Evolutionary conservation across 1,139 yeast species (phyloP), one percentile per base, ranked within the genome.

Genomic region (Suhomyces bribrorum): DNA sequence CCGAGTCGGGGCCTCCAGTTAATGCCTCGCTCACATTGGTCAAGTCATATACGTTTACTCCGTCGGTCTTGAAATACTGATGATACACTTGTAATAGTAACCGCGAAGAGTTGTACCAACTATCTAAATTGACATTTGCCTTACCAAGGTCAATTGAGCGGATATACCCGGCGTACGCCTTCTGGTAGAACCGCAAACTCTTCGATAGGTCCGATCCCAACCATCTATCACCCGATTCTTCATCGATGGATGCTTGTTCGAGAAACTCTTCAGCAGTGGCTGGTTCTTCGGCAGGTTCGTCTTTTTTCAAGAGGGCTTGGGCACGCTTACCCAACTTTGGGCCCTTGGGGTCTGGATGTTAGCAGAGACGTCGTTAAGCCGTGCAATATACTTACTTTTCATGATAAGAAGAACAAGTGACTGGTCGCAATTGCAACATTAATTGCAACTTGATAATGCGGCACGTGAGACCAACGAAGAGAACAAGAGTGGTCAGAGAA

Each of bases 171-270:
- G 44, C 40, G 43, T 66, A 75, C 0, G 82, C 79, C 37, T 66
- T 62, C 47, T 77, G 78, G 53, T 75, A 78, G 49, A 77, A 77
- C 29, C 83, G 53, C 26, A 78, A 55, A 1, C 77, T 71, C 47
- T 78, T 78, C 5, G 79, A 57, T 23, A 77, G 52, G 48, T 78
- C 83, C 0, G 81, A 75, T 0, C 77, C 70, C 14, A 73, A 55
- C 83, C 83, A 78, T 38, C 83, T 56, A 47, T 78, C 83, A 0
- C 81, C 83, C 8, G 74, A 71, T 44, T 77, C 82, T 49, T 78
- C 83, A 35, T 73, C 75, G 8, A 57, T 56, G 2, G 76, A 61
- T 0, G 76, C 83, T 39, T 62, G 60, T 29, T 72, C 76, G n/a
- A 75, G 59, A 27, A 48, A 66, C n/a, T 73, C 80, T 17, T 72